Percentiles rank a stretch among this genome's conserved stretches.
phyloP scores from a whole-genome alignment of 345 rosid species.

The Camelina sativa region DNA sequence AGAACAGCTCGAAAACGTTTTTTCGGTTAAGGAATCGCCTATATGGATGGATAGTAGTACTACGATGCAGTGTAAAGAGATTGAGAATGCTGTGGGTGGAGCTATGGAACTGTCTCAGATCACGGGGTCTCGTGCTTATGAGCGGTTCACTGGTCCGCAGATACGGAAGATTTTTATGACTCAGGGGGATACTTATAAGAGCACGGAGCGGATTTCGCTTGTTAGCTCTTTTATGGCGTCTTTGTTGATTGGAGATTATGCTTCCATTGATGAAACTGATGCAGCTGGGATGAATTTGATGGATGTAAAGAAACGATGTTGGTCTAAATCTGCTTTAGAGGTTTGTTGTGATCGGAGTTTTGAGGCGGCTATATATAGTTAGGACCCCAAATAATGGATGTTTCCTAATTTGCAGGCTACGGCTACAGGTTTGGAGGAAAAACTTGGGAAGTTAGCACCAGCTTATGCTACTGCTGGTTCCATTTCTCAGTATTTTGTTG shows the following conservation, averaged over 20 bases:
- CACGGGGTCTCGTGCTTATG: conserved; percentile 79
- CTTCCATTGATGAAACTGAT: conserved; percentile 84
- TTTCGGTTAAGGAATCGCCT: conserved; percentile 78
- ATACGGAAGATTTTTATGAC: conserved; percentile 66
- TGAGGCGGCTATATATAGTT: too few relatives aligned
- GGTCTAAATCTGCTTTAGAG: conserved; percentile 75
- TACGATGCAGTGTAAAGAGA: conserved; percentile 77
- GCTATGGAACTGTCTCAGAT: conserved; percentile 71
- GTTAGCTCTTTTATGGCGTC: conserved; percentile 97
- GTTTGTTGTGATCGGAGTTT: too few relatives aligned
- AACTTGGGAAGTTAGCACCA: conserved; percentile 86
- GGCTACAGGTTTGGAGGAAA: conserved; percentile 82
- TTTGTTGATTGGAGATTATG: conserved; percentile 72
- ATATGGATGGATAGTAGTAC: conserved; percentile 98
- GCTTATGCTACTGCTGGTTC: conserved; percentile 87
- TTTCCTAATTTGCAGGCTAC: conserved; percentile 62
- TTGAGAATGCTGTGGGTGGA: conserved; percentile 90
- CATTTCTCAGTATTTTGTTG: conserved; percentile 78
- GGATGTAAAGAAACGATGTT: conserved; percentile 70
- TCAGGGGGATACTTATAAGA: conserved; percentile 53
- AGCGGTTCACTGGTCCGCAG: conserved; percentile 91
- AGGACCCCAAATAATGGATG: background rate
- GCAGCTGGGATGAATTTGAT: conserved; percentile 98
- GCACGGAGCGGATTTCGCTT: conserved; percentile 85
- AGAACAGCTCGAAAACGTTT: conserved; percentile 67